Evolutionary conservation across 257 asterid genomes (phyloP).

Genomic region (Coffea eugenioides): DNA sequence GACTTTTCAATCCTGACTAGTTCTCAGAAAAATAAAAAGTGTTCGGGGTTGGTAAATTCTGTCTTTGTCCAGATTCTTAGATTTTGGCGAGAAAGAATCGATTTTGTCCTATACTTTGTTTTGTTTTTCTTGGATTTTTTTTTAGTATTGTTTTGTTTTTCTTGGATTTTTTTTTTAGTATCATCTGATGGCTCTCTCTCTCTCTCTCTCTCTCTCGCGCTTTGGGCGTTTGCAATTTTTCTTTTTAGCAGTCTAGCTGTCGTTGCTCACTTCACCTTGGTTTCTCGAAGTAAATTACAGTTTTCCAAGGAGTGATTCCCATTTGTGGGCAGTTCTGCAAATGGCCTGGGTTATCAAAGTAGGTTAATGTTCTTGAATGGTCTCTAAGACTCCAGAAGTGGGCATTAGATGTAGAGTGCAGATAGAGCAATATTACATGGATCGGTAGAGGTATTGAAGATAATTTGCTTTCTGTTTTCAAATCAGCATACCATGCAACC

Average conservation of each 20-base stretch:
- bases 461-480: neutral
- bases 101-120: neutral
- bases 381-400: neutral
- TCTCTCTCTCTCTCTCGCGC: neutral
- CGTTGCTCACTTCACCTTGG: neutral
- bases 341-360: neutral
- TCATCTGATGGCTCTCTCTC: neutral
- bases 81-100: slow-evolving; percentile 3
- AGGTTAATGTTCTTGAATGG: neutral
- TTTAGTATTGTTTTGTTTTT: too few relatives aligned
- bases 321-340: neutral
- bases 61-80: slow-evolving; percentile 1
- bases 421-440: neutral
- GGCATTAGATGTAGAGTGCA: neutral
- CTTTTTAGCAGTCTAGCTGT: neutral
- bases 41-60: neutral
- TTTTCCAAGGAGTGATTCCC: neutral
- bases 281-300: neutral
- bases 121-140: neutral
- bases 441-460: neutral
- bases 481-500: neutral
- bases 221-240: neutral
- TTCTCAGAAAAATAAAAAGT: neutral
- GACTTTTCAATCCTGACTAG: slow-evolving; percentile 9
- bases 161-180: neutral